A percentile compares a stretch with the other conserved stretches of the same genome.
phyloP scores from a whole-genome alignment of 2,329 filamentous ascomycete genomes.

The Aspergillus latus region DNA sequence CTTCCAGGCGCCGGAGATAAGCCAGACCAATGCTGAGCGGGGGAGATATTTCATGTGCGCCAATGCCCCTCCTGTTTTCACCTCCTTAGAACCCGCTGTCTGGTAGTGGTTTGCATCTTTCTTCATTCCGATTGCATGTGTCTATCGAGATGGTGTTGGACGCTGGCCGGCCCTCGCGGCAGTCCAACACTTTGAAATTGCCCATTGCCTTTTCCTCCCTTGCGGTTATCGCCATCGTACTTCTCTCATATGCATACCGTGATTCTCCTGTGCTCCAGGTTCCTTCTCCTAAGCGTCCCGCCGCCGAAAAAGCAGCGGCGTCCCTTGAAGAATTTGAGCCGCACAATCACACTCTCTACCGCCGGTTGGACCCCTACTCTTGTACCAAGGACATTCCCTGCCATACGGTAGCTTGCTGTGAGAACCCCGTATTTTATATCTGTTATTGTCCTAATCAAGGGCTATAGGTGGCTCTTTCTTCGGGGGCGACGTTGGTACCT shows the following conservation, averaged over 20 bases:
- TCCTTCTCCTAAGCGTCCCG: background rate
- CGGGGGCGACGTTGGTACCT: background rate
- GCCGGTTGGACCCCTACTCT: background rate
- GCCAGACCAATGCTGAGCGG: background rate
- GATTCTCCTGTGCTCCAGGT: background rate
- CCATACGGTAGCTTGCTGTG: background rate
- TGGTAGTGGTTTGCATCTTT: too few relatives aligned
- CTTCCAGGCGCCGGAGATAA: background rate
- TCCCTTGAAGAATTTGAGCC: background rate
- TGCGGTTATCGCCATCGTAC: background rate
- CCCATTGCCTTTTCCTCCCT: conserved; percentile 4
- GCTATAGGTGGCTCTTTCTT: background rate
- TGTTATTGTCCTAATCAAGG: too few relatives aligned
- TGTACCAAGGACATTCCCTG: background rate
- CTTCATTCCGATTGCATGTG: too few relatives aligned
- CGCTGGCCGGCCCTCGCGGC: background rate
- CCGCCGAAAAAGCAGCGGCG: background rate
- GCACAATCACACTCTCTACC: background rate
- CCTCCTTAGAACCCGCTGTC: too few relatives aligned
- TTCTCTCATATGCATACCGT: conserved; percentile 1
- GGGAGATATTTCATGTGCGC: background rate
- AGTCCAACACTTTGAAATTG: background rate
- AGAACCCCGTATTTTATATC: too few relatives aligned
- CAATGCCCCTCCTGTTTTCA: too few relatives aligned
- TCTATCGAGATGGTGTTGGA: background rate